Base-by-base conservation (phyloP, 331 rosid genomes). In the Rhamnella rubrinervis region DNA sequence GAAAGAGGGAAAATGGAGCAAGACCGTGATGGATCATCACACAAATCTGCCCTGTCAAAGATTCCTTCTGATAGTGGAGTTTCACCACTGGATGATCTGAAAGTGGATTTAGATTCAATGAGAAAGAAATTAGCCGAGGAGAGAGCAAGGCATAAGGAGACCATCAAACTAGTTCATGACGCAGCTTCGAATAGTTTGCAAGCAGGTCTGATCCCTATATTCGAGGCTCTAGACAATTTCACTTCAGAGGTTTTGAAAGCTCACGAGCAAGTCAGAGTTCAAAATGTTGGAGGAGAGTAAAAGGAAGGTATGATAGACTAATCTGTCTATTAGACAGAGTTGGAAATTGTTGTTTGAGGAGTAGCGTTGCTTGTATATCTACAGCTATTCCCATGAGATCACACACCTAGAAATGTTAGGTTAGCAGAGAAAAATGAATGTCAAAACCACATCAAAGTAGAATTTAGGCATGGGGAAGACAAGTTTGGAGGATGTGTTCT, bases 141-240 rank as follows among this genome's bases (percentile, higher is more conserved):
- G 83, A 86, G 89, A 76, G 85, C 78, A 44, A 85, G 80, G 66
- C 99, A 95, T 63, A 86, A 86, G 75, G 92, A 91, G 75, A 89
- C 99, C 50, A 41, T 91, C 57, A 91, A 83, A 65, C 73, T 85
- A 70, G 93, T 89, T 66, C 86, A 84, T 14, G 85, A 78, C 55
- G 89, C 86, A 52, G 97, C 99, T 84, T 89, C 92, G 23, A 89
- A 67, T 68, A 89, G 96, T 75, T 76, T 91, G 72, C 88, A 89
- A 55, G 76, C 86, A 10, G 97, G 99, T 65, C 79, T 95, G 89
- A 76, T 92, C 77, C 99, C 99, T 62, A 95, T 95, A 40, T 91
- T 95, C 23, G 87, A 86, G 88, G 88, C 96, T 20, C 65, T 95
- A 73, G 96, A 81, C 71, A 82, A 80, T 70, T 95, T 91, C 80